These are phyloP conservation scores for Populus hybrid DNA, from an alignment of 441 rosid genomes.

Conservation along the genomic window DNA sequence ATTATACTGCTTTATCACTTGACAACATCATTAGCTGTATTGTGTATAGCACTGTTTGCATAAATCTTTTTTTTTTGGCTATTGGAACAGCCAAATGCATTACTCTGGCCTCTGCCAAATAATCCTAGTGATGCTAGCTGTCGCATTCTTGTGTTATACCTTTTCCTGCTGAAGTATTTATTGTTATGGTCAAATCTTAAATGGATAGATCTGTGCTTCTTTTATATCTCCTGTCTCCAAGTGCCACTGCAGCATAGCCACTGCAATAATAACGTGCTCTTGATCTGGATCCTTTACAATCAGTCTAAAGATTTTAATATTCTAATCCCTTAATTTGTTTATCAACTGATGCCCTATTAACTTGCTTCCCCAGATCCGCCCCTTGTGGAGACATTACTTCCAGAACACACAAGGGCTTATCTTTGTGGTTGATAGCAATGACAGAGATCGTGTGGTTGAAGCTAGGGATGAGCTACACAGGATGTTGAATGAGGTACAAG, in stretches of 20 bases:
- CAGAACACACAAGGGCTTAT: conserved; percentile 77
- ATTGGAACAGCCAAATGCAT: background rate
- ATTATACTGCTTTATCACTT: background rate
- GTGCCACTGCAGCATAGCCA: background rate
- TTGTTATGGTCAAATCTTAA: background rate
- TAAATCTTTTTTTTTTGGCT: background rate
- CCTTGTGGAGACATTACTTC: conserved; percentile 77
- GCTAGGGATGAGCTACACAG: conserved; percentile 63
- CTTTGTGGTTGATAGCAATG: conserved; percentile 78
- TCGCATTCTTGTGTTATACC: background rate
- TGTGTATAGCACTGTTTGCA: background rate
- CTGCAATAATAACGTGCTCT: background rate
- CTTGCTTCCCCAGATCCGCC: conserved; percentile 46
- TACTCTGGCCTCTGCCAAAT: background rate
- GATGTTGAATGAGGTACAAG: conserved; percentile 68
- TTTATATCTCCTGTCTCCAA: background rate
- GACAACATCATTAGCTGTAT: background rate
- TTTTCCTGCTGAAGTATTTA: background rate
- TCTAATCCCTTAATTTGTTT: background rate
- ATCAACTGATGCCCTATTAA: background rate
- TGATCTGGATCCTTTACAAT: background rate
- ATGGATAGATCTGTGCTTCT: background rate
- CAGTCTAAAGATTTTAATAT: background rate
- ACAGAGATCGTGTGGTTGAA: conserved; percentile 34
- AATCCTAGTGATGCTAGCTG: background rate